A percentile compares a stretch with the other conserved stretches of the same genome.
phyloP scores from a whole-genome alignment of 352 stramenopile species.

The Lagenidium giganteum region DNA sequence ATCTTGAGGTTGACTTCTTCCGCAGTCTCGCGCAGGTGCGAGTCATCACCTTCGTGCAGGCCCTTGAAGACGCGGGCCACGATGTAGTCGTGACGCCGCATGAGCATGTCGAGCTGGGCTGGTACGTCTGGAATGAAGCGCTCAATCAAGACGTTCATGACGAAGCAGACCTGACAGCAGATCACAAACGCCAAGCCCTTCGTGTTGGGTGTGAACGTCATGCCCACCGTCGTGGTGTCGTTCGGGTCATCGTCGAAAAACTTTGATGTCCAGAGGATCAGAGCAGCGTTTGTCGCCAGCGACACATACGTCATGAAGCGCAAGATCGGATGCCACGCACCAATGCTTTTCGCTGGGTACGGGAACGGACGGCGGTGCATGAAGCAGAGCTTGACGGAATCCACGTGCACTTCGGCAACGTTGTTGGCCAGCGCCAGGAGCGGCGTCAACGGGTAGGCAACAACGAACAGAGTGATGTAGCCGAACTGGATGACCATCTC shows the following conservation, averaged over 20 bases:
- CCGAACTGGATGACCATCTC: constrained; percentile 94
- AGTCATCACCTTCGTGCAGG: constrained; percentile 55
- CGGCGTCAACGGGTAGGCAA: constrained; percentile 91
- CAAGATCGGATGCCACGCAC: constrained; percentile 89
- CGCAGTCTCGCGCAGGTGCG: constrained; percentile 64
- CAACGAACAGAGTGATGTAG: constrained; percentile 94
- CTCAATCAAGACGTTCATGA: constrained; percentile 60
- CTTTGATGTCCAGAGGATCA: constrained; percentile 82
- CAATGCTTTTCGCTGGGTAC: constrained; percentile 81
- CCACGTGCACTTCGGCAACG: constrained; percentile 87
- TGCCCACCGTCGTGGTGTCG: constrained; percentile 14
- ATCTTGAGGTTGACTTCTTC: constrained; percentile 72
- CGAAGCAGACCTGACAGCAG: constrained; percentile 62
- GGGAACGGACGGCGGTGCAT: constrained; percentile 77
- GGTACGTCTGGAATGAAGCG: constrained; percentile 51
- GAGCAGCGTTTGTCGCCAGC: constrained; percentile 67
- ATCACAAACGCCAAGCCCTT: constrained; percentile 71
- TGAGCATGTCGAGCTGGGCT: constrained; percentile 44
- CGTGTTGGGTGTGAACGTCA: too few relatives aligned
- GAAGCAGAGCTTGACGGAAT: constrained; percentile 83
- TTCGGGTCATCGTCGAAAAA: constrained; percentile 43
- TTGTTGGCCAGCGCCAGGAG: constrained; percentile 90
- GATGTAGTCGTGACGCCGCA: constrained; percentile 66
- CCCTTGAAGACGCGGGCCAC: constrained; percentile 76
- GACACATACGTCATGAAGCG: constrained; percentile 78